Conservation (phyloP, 306 rosid species). For the Medicago arabica region DNA sequence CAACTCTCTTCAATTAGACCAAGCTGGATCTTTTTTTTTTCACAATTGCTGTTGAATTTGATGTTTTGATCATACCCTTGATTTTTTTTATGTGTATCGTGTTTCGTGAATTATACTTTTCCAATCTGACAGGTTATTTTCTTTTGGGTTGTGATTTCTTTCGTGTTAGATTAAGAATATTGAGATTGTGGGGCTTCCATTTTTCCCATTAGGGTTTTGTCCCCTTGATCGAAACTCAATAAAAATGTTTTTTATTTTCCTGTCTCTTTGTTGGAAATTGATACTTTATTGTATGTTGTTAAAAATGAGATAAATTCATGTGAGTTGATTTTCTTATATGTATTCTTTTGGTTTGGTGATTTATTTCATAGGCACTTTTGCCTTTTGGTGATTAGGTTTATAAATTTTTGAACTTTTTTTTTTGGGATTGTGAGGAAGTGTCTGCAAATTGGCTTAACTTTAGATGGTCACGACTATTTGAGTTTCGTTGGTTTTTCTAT, state of each 20-base stretch:
- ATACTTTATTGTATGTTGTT: not conserved
- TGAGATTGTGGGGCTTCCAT: too few relatives aligned
- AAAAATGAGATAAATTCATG: slow-evolving; percentile 14
- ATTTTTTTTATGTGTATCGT: not conserved
- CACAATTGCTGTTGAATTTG: slow-evolving; percentile 20
- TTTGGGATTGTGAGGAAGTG: slow-evolving; percentile 15
- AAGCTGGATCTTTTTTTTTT: slow-evolving; percentile 1
- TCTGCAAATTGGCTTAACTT: slow-evolving; percentile 20
- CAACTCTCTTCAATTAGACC: slow-evolving; percentile 24
- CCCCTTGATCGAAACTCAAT: slow-evolving; percentile 22
- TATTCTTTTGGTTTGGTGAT: slow-evolving; percentile 1
- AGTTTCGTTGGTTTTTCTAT: slow-evolving; percentile 17
- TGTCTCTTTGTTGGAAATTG: slow-evolving; percentile 15
- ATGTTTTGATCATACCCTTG: not conserved
- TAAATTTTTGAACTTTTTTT: slow-evolving; percentile 18
- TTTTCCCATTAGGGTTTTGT: slow-evolving; percentile 51
- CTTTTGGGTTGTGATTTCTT: slow-evolving; percentile 26
- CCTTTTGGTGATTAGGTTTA: slow-evolving; percentile 5
- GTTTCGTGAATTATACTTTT: slow-evolving; percentile 29
- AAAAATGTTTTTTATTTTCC: slow-evolving; percentile 29
- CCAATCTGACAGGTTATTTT: slow-evolving; percentile 26
- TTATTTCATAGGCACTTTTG: slow-evolving; percentile 10
- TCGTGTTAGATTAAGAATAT: slow-evolving; percentile 42
- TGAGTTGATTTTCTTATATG: slow-evolving; percentile 39
- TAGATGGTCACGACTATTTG: not conserved